Conservation (phyloP, 202 grass and related monocot species). For the Zoysia matrella region DNA sequence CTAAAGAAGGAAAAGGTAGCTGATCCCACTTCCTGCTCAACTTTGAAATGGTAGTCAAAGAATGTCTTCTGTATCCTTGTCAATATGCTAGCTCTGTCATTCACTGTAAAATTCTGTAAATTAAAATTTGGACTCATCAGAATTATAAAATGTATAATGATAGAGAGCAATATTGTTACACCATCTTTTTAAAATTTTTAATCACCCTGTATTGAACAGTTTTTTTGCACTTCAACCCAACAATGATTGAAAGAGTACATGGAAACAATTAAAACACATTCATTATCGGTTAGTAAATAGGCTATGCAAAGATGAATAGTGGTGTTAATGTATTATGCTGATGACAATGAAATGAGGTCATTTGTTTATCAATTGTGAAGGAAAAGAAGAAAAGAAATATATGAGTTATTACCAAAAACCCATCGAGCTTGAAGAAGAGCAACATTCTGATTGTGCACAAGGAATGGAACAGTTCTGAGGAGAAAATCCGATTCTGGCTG, state of each 20-base stretch:
- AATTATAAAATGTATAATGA: constrained; percentile 56
- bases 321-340: background rate
- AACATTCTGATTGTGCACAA: constrained; percentile 77
- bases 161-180: background rate
- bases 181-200: constrained; percentile 11
- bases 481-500: constrained; percentile 89
- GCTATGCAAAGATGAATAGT: no score
- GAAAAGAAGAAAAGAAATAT: background rate
- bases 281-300: background rate
- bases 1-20: constrained; percentile 91
- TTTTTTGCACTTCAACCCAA: background rate
- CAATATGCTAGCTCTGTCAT: constrained; percentile 77
- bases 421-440: constrained; percentile 97
- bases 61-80: constrained; percentile 98
- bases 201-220: background rate
- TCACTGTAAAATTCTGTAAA: constrained; percentile 99
- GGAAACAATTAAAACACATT: background rate
- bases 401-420: constrained; percentile 64
- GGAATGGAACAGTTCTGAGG: constrained; percentile 80
- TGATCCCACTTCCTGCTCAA: constrained; percentile 96
- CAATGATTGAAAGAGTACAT: background rate
- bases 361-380: background rate
- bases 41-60: constrained; percentile 97
- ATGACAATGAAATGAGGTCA: background rate
- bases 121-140: constrained; percentile 89